Conservation (phyloP, 2,329 filamentous ascomycete genomes). For the Curvularia sp. region DNA sequence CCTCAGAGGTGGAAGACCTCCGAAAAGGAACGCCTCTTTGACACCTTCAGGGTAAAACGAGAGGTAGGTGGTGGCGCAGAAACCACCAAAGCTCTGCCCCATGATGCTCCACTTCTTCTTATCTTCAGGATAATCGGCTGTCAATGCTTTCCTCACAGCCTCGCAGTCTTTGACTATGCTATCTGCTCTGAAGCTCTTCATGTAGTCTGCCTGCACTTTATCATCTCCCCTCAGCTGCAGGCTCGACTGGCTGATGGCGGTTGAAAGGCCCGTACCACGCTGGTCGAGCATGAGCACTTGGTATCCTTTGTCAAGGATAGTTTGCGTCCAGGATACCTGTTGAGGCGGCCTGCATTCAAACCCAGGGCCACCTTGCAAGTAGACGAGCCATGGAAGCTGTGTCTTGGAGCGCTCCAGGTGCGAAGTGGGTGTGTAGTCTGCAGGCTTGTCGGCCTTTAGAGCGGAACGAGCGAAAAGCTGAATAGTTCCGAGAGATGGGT, state of each 20-base stretch:
- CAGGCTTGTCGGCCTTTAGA: conserved; percentile 68
- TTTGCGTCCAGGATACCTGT: conserved; percentile 72
- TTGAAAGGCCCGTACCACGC: conserved; percentile 85
- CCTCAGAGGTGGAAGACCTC: conserved; percentile 80
- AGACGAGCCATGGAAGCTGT: conserved; percentile 69
- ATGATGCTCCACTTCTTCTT: conserved; percentile 84
- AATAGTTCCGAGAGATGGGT: conserved; percentile 66
- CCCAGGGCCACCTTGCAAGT: conserved; percentile 86
- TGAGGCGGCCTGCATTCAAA: conserved; percentile 78
- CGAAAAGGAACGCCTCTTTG: conserved; percentile 81
- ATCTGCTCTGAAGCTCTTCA: conserved; percentile 86
- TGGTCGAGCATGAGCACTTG: conserved; percentile 88
- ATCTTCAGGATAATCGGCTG: conserved; percentile 69
- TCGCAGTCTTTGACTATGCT: conserved; percentile 90
- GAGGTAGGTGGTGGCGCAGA: conserved; percentile 83
- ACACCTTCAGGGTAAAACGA: conserved; percentile 79
- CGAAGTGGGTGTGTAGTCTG: conserved; percentile 58
- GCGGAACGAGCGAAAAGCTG: conserved; percentile 80
- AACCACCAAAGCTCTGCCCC: conserved; percentile 92
- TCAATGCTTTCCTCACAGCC: conserved; percentile 79
- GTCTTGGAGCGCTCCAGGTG: conserved; percentile 56
- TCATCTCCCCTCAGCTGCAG: conserved; percentile 69
- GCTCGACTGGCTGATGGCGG: conserved; percentile 76
- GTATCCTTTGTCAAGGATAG: conserved; percentile 79
- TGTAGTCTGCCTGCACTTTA: conserved; percentile 76